These are phyloP conservation scores for Gomphus bonarii DNA, from an alignment of 1,284 basidiomycete genomes.

Conservation along the genomic window DNA sequence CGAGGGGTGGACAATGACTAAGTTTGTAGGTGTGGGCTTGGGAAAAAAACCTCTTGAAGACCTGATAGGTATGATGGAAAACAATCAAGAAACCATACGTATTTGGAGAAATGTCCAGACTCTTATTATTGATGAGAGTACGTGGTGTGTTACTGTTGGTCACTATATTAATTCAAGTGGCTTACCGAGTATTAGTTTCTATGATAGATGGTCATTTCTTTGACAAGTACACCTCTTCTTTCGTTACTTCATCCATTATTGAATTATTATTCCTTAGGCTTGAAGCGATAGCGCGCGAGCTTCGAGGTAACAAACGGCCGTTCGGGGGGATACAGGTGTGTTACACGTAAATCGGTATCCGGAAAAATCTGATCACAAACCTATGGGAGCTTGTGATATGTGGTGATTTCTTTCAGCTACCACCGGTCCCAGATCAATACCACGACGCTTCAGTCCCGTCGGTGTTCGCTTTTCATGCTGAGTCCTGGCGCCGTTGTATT, in stretches of 20 bases:
- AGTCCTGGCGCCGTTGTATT: slow-evolving; percentile 55
- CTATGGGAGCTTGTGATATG: slow-evolving; percentile 61
- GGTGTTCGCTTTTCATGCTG: slow-evolving; percentile 77
- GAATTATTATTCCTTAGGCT: not conserved
- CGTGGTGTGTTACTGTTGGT: slow-evolving; percentile 14
- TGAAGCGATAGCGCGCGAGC: slow-evolving; percentile 38
- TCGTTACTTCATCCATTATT: not conserved
- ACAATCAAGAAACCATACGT: slow-evolving; percentile 24
- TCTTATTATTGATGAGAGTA: slow-evolving; percentile 66
- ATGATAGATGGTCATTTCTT: slow-evolving; percentile 52
- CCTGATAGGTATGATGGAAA: slow-evolving; percentile 29
- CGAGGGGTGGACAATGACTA: not conserved
- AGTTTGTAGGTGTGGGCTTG: slow-evolving; percentile 33
- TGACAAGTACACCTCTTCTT: slow-evolving; percentile 35
- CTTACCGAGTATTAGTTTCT: slow-evolving; percentile 31
- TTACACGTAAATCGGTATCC: slow-evolving; percentile 1
- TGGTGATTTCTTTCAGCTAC: slow-evolving; percentile 91
- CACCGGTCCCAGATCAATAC: slow-evolving; percentile 60
- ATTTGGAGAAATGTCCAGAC: slow-evolving; percentile 44
- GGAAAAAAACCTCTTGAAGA: slow-evolving; percentile 26
- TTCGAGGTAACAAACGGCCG: slow-evolving; percentile 38
- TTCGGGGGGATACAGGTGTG: slow-evolving; percentile 66
- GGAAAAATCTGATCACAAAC: not conserved
- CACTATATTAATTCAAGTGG: not conserved
- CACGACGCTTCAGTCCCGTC: slow-evolving; percentile 25